Evolutionary conservation across 805 yeast genomes (phyloP).

Genomic region (Ogataea populi-albae): DNA sequence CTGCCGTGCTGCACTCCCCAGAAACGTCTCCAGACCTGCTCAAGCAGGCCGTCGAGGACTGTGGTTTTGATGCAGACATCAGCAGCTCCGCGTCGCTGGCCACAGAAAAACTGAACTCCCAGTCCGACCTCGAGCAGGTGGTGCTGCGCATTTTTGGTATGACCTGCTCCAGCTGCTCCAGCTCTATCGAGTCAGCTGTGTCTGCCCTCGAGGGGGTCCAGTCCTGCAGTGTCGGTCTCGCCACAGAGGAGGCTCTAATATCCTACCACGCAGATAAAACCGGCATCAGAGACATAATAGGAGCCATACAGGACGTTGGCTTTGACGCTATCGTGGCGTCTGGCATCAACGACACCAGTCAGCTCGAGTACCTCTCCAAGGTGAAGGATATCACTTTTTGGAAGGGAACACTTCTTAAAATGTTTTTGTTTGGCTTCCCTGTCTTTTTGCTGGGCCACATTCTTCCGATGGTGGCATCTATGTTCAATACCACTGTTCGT

Average conservation of each 20-base stretch:
- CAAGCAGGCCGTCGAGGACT: constrained; percentile 48
- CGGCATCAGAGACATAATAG: constrained; percentile 66
- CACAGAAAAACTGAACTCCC: constrained; percentile 6
- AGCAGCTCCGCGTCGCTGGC: constrained; percentile 30
- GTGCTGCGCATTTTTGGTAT: constrained; percentile 50
- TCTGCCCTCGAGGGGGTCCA: constrained; percentile 44
- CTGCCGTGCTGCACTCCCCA: constrained; percentile 49
- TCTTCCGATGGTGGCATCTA: constrained; percentile 37
- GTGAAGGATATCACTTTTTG: constrained; percentile 72
- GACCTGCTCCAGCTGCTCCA: constrained; percentile 57
- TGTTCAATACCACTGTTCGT: constrained; percentile 13
- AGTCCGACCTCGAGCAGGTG: constrained; percentile 12
- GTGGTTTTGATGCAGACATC: constrained; percentile 51
- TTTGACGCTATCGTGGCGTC: constrained; percentile 48
- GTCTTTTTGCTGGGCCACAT: constrained; percentile 51
- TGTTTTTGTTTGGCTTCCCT: constrained; percentile 61
- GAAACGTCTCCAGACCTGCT: constrained; percentile 34
- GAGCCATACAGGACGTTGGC: constrained; percentile 48
- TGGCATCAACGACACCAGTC: constrained; percentile 60
- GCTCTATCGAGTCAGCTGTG: constrained; percentile 48
- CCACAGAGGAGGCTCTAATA: constrained; percentile 54
- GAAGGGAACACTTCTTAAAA: constrained; percentile 51
- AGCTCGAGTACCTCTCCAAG: constrained; percentile 65
- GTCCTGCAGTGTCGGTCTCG: constrained; percentile 46
- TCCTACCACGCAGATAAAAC: constrained; percentile 46